Evolutionary conservation across 2,329 filamentous ascomycete genomes (phyloP), one percentile per base, ranked within the genome.

Genomic region (Teratosphaeria zuluensis): DNA sequence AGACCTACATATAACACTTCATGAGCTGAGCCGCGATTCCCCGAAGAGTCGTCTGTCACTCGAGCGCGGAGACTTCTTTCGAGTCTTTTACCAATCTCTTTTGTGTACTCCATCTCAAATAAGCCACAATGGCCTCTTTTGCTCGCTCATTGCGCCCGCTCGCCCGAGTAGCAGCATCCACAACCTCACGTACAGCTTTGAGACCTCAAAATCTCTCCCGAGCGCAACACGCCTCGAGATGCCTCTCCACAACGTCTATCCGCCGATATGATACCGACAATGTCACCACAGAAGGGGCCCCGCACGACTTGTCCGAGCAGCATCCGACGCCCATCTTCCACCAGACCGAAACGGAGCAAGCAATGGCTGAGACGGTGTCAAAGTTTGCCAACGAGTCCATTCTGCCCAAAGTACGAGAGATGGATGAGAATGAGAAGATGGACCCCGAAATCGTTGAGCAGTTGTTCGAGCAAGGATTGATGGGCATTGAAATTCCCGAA

Each of bases 391-490:
- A 84, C 70, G 91, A 96, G 58, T 83, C 91, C 32, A 88, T 99
- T 65, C 84, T 92, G 56, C 94, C 94, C 57, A 92, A 91, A 74
- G 92, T 90, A 11, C 89, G 94, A 59, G 92, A 95, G 19, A 99
- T 99, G 94, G 94, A 99, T 73, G 94, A 99, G 80, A 87, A 87
- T 32, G 94, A 99, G 80, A 76, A 82, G 59, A 97, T 99, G 94
- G 94, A 97, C 73, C 86, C 90, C 0, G 73, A 81, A 1, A 76
- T 99, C 7, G 88, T 99, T 5, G 91, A 96, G 78, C 89, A 94
- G 76, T 83, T 96, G 56, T 99, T 99, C 69, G 94, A 99, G 79
- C 92, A 97, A 73, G 94, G 94, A 0, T 80, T 99, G 55, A 99
- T 99, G 94, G 88, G 91, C 62, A 83, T 99, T 64, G 94, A 99